phyloP scores from a whole-genome alignment of 805 yeast genomes.

The Candida boleticola region DNA sequence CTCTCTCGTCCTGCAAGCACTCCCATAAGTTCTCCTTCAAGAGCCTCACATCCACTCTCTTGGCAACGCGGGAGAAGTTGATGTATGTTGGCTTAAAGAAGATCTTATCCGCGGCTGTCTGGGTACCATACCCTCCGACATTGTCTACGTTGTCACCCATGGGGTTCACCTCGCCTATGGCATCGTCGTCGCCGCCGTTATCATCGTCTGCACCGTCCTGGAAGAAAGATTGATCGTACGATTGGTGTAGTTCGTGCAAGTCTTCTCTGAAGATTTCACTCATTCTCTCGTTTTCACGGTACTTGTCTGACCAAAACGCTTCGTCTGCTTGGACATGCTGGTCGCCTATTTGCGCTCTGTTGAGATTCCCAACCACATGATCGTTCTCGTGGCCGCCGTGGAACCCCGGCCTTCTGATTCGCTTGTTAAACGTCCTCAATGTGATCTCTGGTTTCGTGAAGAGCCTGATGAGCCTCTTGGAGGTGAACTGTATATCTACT shows the following conservation, averaged over 20 bases:
- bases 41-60: constrained; percentile 70
- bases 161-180: neutral
- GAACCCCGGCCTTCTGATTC: constrained; percentile 11
- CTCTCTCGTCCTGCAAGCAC: constrained; percentile 29
- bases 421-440: constrained; percentile 25
- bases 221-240: constrained; percentile 15
- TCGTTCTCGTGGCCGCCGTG: neutral
- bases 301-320: constrained; percentile 16
- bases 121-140: constrained; percentile 4
- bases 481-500: constrained; percentile 61
- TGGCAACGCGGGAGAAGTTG: constrained; percentile 69
- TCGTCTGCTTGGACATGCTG: constrained; percentile 5
- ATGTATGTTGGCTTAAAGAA: constrained; percentile 34
- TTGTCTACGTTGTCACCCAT: constrained; percentile 5
- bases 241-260: constrained; percentile 19
- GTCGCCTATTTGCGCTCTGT: neutral
- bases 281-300: constrained; percentile 11
- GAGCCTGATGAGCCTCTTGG: constrained; percentile 57
- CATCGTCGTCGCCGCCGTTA: neutral
- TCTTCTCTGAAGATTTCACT: constrained; percentile 12
- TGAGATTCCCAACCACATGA: too few relatives aligned
- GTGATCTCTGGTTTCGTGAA: constrained; percentile 58
- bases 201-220: constrained; percentile 2
- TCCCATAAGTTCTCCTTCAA: constrained; percentile 79
- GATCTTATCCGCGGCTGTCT: neutral